These are phyloP conservation scores for Cokeromyces recurvatus DNA, from an alignment of 371 early-diverging fungal genomes.

Conservation along the genomic window DNA sequence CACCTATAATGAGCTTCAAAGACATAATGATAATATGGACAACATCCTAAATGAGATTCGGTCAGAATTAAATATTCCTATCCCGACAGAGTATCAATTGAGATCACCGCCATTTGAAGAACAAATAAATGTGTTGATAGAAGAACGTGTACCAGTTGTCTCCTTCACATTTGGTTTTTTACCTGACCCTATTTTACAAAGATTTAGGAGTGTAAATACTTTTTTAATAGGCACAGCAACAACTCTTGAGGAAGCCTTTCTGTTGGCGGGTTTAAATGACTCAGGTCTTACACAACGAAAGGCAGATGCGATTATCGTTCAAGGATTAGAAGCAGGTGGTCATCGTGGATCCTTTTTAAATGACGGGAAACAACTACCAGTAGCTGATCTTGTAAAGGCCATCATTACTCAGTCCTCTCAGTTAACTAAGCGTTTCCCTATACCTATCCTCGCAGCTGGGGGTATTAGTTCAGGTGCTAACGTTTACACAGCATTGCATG, in stretches of 20 bases:
- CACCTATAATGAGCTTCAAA: conserved; percentile 22
- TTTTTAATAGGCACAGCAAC: conserved; percentile 46
- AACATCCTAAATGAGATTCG: conserved; percentile 25
- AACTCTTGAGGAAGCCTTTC: conserved; percentile 29
- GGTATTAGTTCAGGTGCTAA: conserved; percentile 29
- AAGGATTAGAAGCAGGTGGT: conserved; percentile 43
- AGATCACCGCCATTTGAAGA: conserved; percentile 38
- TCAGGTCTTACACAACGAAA: conserved; percentile 17
- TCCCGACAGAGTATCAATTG: conserved; percentile 20
- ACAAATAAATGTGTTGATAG: conserved; percentile 32
- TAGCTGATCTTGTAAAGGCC: conserved; percentile 10
- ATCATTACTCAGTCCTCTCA: conserved; percentile 7
- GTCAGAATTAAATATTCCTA: conserved; percentile 18
- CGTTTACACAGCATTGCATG: conserved; percentile 12
- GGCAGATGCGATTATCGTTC: conserved; percentile 39
- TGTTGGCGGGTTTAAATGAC: conserved; percentile 22
- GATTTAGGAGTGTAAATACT: conserved; percentile 25
- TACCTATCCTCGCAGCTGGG: conserved; percentile 41
- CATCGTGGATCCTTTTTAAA: conserved; percentile 34
- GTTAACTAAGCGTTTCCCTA: background rate
- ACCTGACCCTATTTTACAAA: conserved; percentile 18
- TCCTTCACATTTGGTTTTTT: conserved; percentile 44
- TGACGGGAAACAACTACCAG: conserved; percentile 12
- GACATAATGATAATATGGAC: conserved; percentile 21
- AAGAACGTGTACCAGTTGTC: conserved; percentile 36